Evolutionary conservation across 1,284 basidiomycete species (phyloP), one percentile per base, ranked within the genome.

Genomic region (Malassezia psittaci): DNA sequence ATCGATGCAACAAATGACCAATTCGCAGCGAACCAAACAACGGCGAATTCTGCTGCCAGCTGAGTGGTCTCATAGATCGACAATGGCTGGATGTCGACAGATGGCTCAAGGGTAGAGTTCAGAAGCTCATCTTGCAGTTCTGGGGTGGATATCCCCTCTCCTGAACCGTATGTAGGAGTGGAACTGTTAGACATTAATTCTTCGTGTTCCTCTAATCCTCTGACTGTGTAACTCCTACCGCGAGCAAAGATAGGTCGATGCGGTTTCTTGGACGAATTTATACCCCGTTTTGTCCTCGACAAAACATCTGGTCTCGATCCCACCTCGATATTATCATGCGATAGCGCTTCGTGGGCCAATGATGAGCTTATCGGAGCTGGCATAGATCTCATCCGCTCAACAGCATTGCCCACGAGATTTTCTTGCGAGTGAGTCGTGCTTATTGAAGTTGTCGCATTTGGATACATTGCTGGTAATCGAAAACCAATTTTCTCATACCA

Each of bases 21-120:
- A 35, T 74, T 74, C 15, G 72, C 72, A 1, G 63, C 63, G 45
- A 74, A 73, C 72, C 72, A 74, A 34, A 73, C 64, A 13, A 68
- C 40, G 8, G 70, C 69, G 44, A 74, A 74, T 21, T 69, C 64
- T 16, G 60, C 58, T 6, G 72, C 66, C 0, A 74, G 54, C 5
- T 61, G 21, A 1, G 59, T 65, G 1, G 72, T 74, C 50, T 74
- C 60, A 29, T 52, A 56, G 29, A 72, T 38, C 24, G 68, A 69
- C 41, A 74, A 50, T 19, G 72, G 70, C 6, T 69, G 64, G 10
- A 66, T 49, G 6, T 52, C 51, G 5, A 33, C 35, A 15, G 16
- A 21, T 6, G 6, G 9, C 21, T n/a, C 35, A 29, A 29, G 24
- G 24, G 4, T 29, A 29, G 24, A 29, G 24, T 29, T 7, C 24